Evolutionary conservation across 2,329 filamentous ascomycete genomes (phyloP), one percentile per base, ranked within the genome.

Genomic region (Apiospora sp.): DNA sequence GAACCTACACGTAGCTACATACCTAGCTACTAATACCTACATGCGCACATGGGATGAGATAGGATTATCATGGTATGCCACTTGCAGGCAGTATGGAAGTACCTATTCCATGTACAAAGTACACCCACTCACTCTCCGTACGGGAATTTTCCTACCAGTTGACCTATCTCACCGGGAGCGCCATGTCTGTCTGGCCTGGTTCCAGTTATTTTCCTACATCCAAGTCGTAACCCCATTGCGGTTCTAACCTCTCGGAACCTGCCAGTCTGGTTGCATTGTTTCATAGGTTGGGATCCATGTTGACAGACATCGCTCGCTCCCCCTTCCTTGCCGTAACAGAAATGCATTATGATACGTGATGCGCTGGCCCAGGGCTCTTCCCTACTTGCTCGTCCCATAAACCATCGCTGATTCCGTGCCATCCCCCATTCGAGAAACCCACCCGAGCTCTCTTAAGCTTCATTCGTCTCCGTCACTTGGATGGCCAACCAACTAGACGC

Each of bases 241-340:
- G 58, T 24, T 37, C 58, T 64, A 12, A 41, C 58, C 58, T 64
- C 58, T 64, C 58, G 58, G 58, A 69, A 37, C 43, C 27, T 37
- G 44, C 48, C 67, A 49, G 44, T 49, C 67, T 46, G 34, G 34
- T 70, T 51, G 46, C 48, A 70, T 70, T 64, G 68, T 70, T 70
- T 70, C 68, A 70, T 70, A 43, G 48, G 68, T 27, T 24, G 48
- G 68, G 27, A 70, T 70, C 68, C 68, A 70, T 70, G 48, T 70
- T 58, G 67, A 37, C 67, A 68, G 67, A 68, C 67, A 46, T 48
- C 41, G 22, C 14, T 30, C 67, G 13, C 24, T 30, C 67, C 19
- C 14, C 43, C 67, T 68, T 34, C 44, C 67, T 46, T 68, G 41
- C 14, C 44, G 44, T 46, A 46, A 46, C 64, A 44, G 43, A 68